Percentiles rank a stretch among this genome's conserved stretches.
Conservation (phyloP, 768 basidiomycete species). For the Lactarius evosmus region DNA sequence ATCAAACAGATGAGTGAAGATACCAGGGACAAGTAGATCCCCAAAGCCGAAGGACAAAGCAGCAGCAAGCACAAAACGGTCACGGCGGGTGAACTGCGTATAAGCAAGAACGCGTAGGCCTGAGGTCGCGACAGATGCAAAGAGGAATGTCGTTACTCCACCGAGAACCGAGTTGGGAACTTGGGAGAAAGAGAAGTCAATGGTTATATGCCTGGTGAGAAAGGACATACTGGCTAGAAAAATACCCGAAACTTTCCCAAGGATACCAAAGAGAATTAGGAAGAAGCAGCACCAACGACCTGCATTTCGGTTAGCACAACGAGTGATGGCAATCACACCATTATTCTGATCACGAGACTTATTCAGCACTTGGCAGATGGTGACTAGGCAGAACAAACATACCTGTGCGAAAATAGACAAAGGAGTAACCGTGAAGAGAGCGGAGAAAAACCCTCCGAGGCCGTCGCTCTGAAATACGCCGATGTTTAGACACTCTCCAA, state of each 20-base stretch:
- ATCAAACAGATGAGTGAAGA: conserved; percentile 70
- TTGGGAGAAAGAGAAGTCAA: conserved; percentile 26
- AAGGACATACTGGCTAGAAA: conserved; percentile 63
- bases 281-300: conserved; percentile 78
- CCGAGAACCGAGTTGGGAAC: conserved; percentile 80
- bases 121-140: conserved; percentile 68
- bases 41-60: conserved; percentile 69
- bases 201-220: neutral
- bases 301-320: conserved; percentile 76
- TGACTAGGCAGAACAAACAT: neutral
- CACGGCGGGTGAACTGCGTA: conserved; percentile 56
- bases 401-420: conserved; percentile 75
- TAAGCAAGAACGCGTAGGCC: conserved; percentile 68
- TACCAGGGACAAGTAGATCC: conserved; percentile 59
- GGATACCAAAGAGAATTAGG: conserved; percentile 73
- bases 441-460: conserved; percentile 75
- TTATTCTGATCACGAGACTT: conserved; percentile 51
- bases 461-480: conserved; percentile 56
- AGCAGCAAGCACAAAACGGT: conserved; percentile 67
- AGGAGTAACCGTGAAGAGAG: conserved; percentile 77
- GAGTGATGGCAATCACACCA: conserved; percentile 79
- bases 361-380: neutral
- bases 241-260: conserved; percentile 80
- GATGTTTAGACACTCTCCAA: neutral
- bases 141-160: conserved; percentile 85